Percentiles rank a stretch among this genome's conserved stretches.
Conservation (phyloP, 768 basidiomycete genomes). For the Boletus bicolor region DNA sequence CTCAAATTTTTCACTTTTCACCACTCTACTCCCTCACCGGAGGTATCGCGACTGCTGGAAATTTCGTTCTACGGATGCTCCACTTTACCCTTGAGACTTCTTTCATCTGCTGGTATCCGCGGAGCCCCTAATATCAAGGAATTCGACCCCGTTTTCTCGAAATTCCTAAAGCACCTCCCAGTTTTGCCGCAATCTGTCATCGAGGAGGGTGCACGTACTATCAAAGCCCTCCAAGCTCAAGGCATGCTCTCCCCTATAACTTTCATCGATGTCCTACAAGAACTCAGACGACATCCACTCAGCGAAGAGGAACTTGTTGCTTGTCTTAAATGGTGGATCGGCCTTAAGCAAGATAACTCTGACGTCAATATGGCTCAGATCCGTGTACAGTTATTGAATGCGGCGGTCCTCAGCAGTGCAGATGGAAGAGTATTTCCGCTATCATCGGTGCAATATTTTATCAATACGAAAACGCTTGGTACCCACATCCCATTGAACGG, state of each 20-base stretch:
- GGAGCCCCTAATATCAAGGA: constrained; percentile 37
- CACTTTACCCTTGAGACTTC: constrained; percentile 3
- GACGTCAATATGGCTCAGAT: constrained; percentile 40
- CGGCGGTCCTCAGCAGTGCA: constrained; percentile 53
- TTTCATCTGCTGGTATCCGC: constrained; percentile 10
- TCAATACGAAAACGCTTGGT: constrained; percentile 58
- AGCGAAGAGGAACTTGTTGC: constrained; percentile 69
- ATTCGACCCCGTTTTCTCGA: constrained; percentile 65
- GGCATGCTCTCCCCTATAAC: constrained; percentile 71
- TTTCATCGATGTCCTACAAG: constrained; percentile 78
- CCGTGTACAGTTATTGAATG: constrained; percentile 64
- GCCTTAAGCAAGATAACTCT: constrained; percentile 36
- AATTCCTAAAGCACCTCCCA: constrained; percentile 77
- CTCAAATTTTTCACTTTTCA: constrained; percentile 90
- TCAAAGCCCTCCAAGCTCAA: constrained; percentile 56
- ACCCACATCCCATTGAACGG: constrained; percentile 41
- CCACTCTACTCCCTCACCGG: constrained; percentile 79
- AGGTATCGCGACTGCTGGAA: constrained; percentile 71
- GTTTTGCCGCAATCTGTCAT: constrained; percentile 63
- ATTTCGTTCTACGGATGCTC: constrained; percentile 49
- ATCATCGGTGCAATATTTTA: constrained; percentile 63
- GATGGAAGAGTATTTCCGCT: constrained; percentile 65
- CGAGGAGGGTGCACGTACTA: constrained; percentile 53
- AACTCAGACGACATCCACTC: constrained; percentile 71
- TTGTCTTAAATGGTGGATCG: constrained; percentile 85